phyloP scores from a whole-genome alignment of 495 filamentous ascomycete species.

The Ascobolus immersus region DNA sequence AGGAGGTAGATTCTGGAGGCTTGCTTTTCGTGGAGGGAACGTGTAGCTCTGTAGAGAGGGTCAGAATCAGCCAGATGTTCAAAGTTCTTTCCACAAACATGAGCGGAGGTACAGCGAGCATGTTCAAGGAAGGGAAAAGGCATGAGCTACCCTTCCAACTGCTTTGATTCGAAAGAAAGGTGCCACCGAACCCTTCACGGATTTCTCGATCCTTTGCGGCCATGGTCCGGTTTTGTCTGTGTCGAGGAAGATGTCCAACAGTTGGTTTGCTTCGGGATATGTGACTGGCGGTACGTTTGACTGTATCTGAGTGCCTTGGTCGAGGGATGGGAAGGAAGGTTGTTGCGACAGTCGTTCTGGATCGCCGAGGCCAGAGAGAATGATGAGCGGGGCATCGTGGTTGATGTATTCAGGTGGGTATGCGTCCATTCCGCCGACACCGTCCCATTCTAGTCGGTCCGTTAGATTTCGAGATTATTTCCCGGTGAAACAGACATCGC shows the following conservation, averaged over 20 bases:
- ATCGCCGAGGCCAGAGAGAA: constrained; percentile 45
- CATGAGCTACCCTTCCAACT: constrained; percentile 48
- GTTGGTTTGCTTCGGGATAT: constrained; percentile 33
- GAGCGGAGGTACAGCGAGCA: too few species aligned
- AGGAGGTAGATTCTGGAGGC: constrained; percentile 27
- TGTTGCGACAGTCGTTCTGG: constrained; percentile 10
- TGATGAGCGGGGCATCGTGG: constrained; percentile 56
- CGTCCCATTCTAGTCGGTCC: too few species aligned
- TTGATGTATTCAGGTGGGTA: constrained; percentile 58
- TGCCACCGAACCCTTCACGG: constrained; percentile 11
- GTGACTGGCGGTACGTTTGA: constrained; percentile 43
- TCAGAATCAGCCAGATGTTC: too few species aligned
- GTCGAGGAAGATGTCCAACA: constrained; percentile 42
- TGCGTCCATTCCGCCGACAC: constrained; percentile 86
- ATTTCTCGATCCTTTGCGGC: constrained; percentile 4
- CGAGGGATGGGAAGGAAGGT: constrained; percentile 26
- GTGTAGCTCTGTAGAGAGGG: constrained; percentile 27
- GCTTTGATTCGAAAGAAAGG: constrained; percentile 36
- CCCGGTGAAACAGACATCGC: too few species aligned
- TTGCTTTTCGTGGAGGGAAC: constrained; percentile 37
- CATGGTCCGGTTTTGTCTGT: constrained; percentile 32
- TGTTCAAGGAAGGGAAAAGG: too few species aligned
- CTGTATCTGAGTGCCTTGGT: constrained; percentile 32
- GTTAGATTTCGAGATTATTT: too few species aligned
- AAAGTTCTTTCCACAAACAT: too few species aligned